These are phyloP conservation scores for Sclerotinia sclerotiorum DNA, from an alignment of 2,329 filamentous ascomycete species.

Conservation along the genomic window DNA sequence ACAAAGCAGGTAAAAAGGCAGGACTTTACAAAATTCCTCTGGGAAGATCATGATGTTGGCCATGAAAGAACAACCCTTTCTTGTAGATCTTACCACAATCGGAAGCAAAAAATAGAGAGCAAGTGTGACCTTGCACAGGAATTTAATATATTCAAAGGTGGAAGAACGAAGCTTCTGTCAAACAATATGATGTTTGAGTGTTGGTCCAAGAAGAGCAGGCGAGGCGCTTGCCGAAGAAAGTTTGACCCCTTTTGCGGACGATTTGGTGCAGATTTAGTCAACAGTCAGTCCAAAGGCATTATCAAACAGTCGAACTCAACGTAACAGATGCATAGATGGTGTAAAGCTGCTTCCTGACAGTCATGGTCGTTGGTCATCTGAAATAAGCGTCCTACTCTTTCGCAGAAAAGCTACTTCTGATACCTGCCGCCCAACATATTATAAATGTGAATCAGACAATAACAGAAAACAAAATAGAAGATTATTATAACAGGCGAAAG, in stretches of 20 bases:
- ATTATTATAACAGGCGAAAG: not conserved
- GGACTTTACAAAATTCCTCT: not conserved
- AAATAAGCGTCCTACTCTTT: not conserved
- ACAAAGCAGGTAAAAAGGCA: not conserved
- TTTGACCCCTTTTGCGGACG: not conserved
- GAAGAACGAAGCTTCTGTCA: not conserved
- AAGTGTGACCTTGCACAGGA: not conserved
- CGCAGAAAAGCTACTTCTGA: not conserved
- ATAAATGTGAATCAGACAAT: too few relatives aligned
- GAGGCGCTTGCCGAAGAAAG: not conserved
- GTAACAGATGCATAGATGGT: not conserved
- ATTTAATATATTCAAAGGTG: not conserved
- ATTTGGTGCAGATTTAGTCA: not conserved
- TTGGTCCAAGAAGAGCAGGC: not conserved
- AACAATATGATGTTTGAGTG: not conserved
- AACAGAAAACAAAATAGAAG: not conserved
- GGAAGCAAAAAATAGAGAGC: not conserved
- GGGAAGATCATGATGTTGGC: not conserved
- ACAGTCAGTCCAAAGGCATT: not conserved
- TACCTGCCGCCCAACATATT: not conserved
- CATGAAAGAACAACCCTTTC: not conserved
- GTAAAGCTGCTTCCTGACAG: not conserved
- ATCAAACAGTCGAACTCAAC: not conserved
- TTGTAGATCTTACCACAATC: not conserved
- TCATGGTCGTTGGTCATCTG: not conserved